A percentile compares a stretch with the other conserved stretches of the same genome.
These are phyloP conservation scores for Umbelopsis sp. DNA, from an alignment of 371 early-diverging fungal genomes.

Conservation along the genomic window DNA sequence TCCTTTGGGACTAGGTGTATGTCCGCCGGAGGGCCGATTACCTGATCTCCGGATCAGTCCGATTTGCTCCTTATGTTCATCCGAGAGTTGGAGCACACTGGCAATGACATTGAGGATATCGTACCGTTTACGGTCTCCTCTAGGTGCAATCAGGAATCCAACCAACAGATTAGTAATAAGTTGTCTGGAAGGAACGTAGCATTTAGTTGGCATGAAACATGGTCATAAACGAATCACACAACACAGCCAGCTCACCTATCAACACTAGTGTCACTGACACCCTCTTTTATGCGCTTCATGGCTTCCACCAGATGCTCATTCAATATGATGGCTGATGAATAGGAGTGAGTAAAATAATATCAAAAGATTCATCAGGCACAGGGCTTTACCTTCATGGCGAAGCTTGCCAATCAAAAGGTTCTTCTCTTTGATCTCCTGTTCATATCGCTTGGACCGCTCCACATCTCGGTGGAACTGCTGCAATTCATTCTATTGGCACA, in stretches of 20 bases:
- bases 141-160: constrained; percentile 80
- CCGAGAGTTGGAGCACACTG: constrained; percentile 82
- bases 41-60: constrained; percentile 70
- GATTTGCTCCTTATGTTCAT: constrained; percentile 86
- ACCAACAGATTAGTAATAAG: constrained; percentile 86
- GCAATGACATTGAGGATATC: constrained; percentile 89
- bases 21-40: constrained; percentile 25
- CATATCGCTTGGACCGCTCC: constrained; percentile 63
- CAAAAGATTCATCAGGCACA: neutral
- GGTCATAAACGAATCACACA: neutral
- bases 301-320: constrained; percentile 86
- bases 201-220: neutral
- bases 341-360: neutral
- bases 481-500: constrained; percentile 37
- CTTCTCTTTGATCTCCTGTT: constrained; percentile 78
- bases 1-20: constrained; percentile 36
- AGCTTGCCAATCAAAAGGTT: constrained; percentile 76
- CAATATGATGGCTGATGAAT: constrained; percentile 66
- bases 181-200: constrained; percentile 50
- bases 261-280: constrained; percentile 76
- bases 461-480: constrained; percentile 63
- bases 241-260: constrained; percentile 57
- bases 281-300: constrained; percentile 81
- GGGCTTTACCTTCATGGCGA: constrained; percentile 68
- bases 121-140: constrained; percentile 87